These are phyloP conservation scores for Nicotiana otophora DNA, from an alignment of 257 asterid genomes.

Conservation along the genomic window DNA sequence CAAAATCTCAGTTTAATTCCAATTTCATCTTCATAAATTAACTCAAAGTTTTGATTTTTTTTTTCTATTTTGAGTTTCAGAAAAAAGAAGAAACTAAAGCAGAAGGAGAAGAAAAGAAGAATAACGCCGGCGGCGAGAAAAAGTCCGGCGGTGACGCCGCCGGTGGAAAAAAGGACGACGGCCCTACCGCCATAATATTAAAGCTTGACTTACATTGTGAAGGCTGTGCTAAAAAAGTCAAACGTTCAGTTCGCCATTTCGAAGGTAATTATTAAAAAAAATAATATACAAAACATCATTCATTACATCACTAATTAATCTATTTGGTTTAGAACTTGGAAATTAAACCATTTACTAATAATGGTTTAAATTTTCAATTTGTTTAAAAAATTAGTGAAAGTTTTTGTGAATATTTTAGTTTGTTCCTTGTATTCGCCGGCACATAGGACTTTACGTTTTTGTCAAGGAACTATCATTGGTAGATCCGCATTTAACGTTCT, in stretches of 20 bases:
- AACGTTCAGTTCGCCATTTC: slow-evolving; percentile 44
- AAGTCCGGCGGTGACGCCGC: slow-evolving; percentile 14
- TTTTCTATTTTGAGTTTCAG: slow-evolving; percentile 32
- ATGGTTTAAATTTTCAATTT: neutral
- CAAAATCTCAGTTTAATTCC: neutral
- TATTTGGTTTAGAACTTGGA: too few relatives aligned
- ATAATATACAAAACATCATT: neutral
- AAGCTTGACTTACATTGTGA: slow-evolving; percentile 86
- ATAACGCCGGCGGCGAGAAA: slow-evolving; percentile 42
- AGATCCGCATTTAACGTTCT: slow-evolving; percentile 17
- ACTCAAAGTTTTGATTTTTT: neutral
- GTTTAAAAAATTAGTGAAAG: neutral
- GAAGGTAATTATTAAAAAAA: slow-evolving; percentile 37
- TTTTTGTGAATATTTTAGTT: neutral
- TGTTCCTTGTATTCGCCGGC: slow-evolving; percentile 20
- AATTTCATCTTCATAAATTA: neutral
- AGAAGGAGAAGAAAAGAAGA: slow-evolving; percentile 21
- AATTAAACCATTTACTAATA: too few relatives aligned
- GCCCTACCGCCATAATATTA: slow-evolving; percentile 39
- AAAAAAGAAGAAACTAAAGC: slow-evolving; percentile 30
- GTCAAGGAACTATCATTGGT: slow-evolving; percentile 27
- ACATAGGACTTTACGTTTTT: slow-evolving; percentile 34
- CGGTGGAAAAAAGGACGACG: slow-evolving; percentile 33
- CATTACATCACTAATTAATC: too few relatives aligned
- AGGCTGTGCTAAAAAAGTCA: slow-evolving; percentile 91